Evolutionary conservation across 345 rosid genomes (phyloP).

Genomic region (Salix purpurea): DNA sequence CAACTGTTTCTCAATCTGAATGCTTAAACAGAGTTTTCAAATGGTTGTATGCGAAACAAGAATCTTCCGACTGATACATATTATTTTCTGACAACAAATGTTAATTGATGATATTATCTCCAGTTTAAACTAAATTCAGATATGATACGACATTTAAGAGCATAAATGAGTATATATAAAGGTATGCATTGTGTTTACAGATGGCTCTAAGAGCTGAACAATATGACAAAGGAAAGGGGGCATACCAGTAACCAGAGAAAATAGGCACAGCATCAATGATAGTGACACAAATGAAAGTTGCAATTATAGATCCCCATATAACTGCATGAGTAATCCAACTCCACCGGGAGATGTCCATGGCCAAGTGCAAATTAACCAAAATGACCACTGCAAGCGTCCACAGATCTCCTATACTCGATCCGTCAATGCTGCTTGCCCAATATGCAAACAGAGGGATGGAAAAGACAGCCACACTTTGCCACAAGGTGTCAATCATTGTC

Average conservation of each 20-base stretch:
- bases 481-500: constrained; percentile 72
- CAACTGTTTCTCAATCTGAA: too few relatives aligned
- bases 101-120: too few relatives aligned
- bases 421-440: constrained; percentile 67
- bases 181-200: too few relatives aligned
- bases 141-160: too few relatives aligned
- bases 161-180: too few relatives aligned
- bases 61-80: too few relatives aligned
- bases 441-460: constrained; percentile 82
- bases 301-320: constrained; percentile 92
- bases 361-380: constrained; percentile 82
- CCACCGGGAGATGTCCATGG: constrained; percentile 89
- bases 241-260: constrained; percentile 87
- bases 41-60: neutral
- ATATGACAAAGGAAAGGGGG: constrained; percentile 7
- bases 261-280: constrained; percentile 66
- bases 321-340: constrained; percentile 82
- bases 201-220: too few relatives aligned
- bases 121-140: too few relatives aligned
- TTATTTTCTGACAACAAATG: too few relatives aligned
- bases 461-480: constrained; percentile 77
- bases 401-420: constrained; percentile 77
- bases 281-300: constrained; percentile 69
- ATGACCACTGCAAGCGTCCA: constrained; percentile 90
- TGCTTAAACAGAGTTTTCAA: neutral